Evolutionary conservation across 1,284 basidiomycete species (phyloP).

Genomic region (Anthracocystis walkeri): DNA sequence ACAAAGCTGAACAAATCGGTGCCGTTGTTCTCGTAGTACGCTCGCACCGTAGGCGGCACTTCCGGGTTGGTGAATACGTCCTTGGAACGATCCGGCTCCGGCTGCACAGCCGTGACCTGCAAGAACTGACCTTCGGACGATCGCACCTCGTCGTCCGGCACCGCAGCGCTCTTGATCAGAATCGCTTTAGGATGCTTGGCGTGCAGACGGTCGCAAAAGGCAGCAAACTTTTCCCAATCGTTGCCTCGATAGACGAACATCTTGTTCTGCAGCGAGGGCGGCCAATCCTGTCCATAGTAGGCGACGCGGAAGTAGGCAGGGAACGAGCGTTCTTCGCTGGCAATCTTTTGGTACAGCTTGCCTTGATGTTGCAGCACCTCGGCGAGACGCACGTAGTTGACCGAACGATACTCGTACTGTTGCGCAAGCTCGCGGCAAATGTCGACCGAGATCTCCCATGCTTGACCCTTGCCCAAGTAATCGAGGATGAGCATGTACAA

Average conservation of each 20-base stretch:
- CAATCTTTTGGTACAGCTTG: constrained; percentile 62
- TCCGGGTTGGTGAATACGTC: constrained; percentile 88
- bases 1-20: constrained; percentile 75
- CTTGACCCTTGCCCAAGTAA: constrained; percentile 81
- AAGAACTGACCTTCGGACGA: constrained; percentile 53
- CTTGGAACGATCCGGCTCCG: constrained; percentile 83
- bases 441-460: constrained; percentile 92
- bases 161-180: constrained; percentile 79
- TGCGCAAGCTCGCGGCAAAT: constrained; percentile 81
- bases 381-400: constrained; percentile 72
- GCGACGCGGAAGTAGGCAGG: constrained; percentile 85
- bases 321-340: constrained; percentile 57
- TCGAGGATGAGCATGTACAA: constrained; percentile 70
- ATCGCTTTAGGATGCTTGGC: constrained; percentile 90
- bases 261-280: constrained; percentile 82
- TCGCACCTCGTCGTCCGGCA: constrained; percentile 76
- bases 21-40: constrained; percentile 83
- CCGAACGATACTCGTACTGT: constrained; percentile 62
- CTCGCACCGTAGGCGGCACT: constrained; percentile 81
- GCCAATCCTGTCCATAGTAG: constrained; percentile 87
- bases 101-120: constrained; percentile 85
- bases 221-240: constrained; percentile 84
- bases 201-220: constrained; percentile 89
- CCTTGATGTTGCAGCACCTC: constrained; percentile 66
- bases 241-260: constrained; percentile 88